These are phyloP conservation scores for Colletotrichum filicis DNA, from an alignment of 2,329 filamentous ascomycete genomes.

Conservation along the genomic window DNA sequence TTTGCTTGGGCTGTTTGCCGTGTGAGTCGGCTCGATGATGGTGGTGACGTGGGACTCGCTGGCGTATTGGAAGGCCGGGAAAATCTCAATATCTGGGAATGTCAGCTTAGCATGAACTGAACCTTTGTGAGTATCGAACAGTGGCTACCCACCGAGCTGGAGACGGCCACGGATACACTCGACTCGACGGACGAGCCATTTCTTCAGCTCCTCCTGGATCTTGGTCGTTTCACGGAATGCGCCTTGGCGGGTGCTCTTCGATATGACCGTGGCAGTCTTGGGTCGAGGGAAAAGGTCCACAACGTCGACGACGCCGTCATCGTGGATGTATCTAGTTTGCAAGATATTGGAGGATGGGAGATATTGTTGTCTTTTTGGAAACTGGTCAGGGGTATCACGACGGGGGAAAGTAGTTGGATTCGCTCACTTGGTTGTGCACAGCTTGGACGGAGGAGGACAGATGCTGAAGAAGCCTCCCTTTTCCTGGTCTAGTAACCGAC, in stretches of 20 bases:
- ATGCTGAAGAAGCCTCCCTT: slow-evolving; percentile 82
- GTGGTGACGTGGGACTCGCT: slow-evolving; percentile 70
- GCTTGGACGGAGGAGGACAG: slow-evolving; percentile 59
- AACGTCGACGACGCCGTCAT: slow-evolving; percentile 78
- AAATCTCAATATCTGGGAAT: slow-evolving; percentile 71
- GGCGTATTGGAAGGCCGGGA: slow-evolving; percentile 79
- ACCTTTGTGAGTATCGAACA: rapidly evolving
- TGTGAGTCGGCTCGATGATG: slow-evolving; percentile 57
- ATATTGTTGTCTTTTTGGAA: slow-evolving; percentile 68
- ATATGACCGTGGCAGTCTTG: slow-evolving; percentile 65
- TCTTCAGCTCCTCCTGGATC: slow-evolving; percentile 72
- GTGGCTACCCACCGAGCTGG: slow-evolving; percentile 60
- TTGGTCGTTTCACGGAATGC: slow-evolving; percentile 63
- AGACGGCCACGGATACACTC: slow-evolving; percentile 78
- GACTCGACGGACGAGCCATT: slow-evolving; percentile 76
- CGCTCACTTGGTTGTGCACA: slow-evolving; percentile 70
- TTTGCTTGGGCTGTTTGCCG: slow-evolving; percentile 61
- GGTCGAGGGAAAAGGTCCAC: slow-evolving; percentile 82
- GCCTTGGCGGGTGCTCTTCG: slow-evolving; percentile 56
- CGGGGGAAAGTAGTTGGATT: not conserved
- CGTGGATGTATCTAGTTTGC: slow-evolving; percentile 81
- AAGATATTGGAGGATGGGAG: slow-evolving; percentile 80
- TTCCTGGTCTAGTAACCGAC: slow-evolving; percentile 77
- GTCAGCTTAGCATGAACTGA: not conserved
- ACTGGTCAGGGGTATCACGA: not conserved